Evolutionary conservation across 1,284 basidiomycete species (phyloP), one percentile per base, ranked within the genome.

Genomic region (Ganoderma multipileum): DNA sequence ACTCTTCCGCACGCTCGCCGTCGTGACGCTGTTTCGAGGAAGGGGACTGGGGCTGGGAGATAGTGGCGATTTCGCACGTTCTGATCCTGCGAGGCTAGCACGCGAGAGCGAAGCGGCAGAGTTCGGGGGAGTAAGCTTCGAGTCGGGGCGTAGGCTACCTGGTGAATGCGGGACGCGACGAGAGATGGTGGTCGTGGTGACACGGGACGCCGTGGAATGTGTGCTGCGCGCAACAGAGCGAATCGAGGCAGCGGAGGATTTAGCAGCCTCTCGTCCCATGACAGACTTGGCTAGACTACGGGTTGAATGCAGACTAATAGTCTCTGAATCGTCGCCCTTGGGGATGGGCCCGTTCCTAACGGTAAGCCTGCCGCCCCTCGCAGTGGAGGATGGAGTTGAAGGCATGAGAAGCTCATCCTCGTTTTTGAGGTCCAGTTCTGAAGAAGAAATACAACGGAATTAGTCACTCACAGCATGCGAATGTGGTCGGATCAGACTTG

Each of bases 351-450:
- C 71, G 54, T 72, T 72, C 55, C 71, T 66, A 59, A 72, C 71
- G 60, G 69, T 72, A 36, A 72, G 71, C 16, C 66, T 64, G 52
- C 69, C 59, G 63, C 71, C 64, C 42, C 68, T 68, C 63, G 74
- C 30, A 64, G 76, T 76, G 23, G 73, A 67, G 44, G 73, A 61
- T 0, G 74, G 72, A 12, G 75, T 65, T 1, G 68, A 38, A 33
- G 76, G 73, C 65, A 79, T 83, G 61, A 90, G 76, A 11, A 96
- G 87, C 63, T 97, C 95, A 60, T 93, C 91, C 3, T 90, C 79
- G 0, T 89, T 52, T 52, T 68, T 83, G 2, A 95, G 87, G 75
- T 95, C 93, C 63, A 97, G 87, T 77, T 94, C 95, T 97, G 69
- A 62, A 36, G 52, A 2, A 36, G 3, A 36, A 3, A 23, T 5